These are phyloP conservation scores for Ramaria sp. DNA, from an alignment of 768 basidiomycete species.

Conservation along the genomic window DNA sequence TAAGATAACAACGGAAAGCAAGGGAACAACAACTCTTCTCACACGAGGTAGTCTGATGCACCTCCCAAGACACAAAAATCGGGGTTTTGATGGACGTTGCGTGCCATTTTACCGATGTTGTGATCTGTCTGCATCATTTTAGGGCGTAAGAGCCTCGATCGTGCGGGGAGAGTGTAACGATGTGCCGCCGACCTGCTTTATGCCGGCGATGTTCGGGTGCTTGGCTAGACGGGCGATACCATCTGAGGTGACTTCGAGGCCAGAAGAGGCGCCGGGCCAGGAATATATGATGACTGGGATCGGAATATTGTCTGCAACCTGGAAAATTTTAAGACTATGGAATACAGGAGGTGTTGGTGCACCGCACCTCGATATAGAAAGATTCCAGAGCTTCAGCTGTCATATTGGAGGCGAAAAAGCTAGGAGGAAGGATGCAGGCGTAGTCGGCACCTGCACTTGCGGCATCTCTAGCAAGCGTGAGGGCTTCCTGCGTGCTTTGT, in stretches of 20 bases:
- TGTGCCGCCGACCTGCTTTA: conserved; percentile 19
- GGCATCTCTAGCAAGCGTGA: conserved; percentile 65
- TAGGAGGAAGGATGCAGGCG: conserved; percentile 75
- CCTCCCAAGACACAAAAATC: conserved; percentile 13
- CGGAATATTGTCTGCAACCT: conserved; percentile 62
- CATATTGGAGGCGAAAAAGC: conserved; percentile 44
- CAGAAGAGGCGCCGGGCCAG: conserved; percentile 23
- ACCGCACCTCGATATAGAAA: conserved; percentile 51
- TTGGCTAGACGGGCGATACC: conserved; percentile 19
- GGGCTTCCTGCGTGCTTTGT: conserved; percentile 73
- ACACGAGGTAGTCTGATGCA: conserved; percentile 15
- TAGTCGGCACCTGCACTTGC: conserved; percentile 85
- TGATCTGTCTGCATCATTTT: conserved; percentile 18
- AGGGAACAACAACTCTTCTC: neutral
- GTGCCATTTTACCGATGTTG: conserved; percentile 22
- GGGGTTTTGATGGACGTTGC: conserved; percentile 13
- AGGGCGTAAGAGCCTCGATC: neutral
- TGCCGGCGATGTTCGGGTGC: conserved; percentile 24
- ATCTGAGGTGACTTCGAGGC: conserved; percentile 22
- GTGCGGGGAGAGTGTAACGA: neutral
- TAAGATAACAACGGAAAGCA: neutral
- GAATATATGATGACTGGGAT: conserved; percentile 87
- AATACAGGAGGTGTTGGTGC: neutral
- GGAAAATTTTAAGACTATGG: neutral
- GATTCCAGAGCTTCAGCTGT: conserved; percentile 53